These are phyloP conservation scores for Microbotryum scabiosae DNA, from an alignment of 1,284 basidiomycete species.

Conservation along the genomic window DNA sequence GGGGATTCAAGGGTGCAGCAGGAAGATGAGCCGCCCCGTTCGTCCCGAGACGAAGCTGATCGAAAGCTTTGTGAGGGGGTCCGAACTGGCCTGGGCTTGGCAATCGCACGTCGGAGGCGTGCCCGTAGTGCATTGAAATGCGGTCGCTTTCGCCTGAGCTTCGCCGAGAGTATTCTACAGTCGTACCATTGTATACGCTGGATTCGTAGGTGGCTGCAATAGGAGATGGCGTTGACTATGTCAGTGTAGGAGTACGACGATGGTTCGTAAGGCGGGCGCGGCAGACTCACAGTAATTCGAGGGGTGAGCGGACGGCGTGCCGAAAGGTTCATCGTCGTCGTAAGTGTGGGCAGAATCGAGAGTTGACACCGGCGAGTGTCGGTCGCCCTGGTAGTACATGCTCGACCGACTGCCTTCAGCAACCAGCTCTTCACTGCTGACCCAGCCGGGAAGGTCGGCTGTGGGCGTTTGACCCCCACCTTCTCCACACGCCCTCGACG, in stretches of 20 bases:
- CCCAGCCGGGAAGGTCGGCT: no score
- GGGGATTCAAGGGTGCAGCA: conserved; percentile 11
- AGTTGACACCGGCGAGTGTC: no score
- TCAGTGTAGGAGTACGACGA: background rate
- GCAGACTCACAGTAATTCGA: no score
- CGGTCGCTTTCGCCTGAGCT: conserved; percentile 23
- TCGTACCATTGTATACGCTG: no score
- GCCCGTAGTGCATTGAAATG: conserved; percentile 11
- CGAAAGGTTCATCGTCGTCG: no score
- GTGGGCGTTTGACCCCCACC: no score
- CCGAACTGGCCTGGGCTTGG: background rate
- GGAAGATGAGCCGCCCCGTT: background rate
- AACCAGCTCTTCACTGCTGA: no score
- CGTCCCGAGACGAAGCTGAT: conserved; percentile 1
- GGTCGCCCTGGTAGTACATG: no score
- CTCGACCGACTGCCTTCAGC: no score
- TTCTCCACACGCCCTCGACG: background rate
- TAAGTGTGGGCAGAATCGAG: no score
- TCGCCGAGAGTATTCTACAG: conserved; percentile 16
- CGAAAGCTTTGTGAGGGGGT: conserved; percentile 14
- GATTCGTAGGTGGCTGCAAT: no score
- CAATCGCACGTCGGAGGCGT: background rate
- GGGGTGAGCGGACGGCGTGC: no score
- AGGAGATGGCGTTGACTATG: background rate
- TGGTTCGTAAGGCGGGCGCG: background rate